Conservation (phyloP, 176 grass and related monocot species). For the Saccharum officinarum region DNA sequence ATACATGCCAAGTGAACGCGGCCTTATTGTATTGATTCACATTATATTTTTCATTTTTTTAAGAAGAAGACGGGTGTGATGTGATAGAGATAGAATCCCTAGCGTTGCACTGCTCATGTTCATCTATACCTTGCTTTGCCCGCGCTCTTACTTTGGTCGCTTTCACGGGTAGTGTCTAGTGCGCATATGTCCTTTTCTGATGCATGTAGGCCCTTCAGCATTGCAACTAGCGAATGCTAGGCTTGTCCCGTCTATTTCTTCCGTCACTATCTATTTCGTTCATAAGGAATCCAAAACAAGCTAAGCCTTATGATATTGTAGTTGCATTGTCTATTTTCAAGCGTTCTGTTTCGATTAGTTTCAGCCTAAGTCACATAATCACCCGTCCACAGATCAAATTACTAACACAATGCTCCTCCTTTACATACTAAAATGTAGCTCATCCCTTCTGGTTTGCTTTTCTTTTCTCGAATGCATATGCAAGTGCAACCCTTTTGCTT, state of each 20-base stretch:
- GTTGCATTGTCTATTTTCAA: background rate
- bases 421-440: no score
- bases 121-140: background rate
- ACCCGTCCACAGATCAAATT: no score
- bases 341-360: background rate
- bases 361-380: background rate
- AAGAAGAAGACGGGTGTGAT: no score
- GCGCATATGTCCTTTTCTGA: background rate
- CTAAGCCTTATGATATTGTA: background rate
- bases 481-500: no score
- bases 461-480: no score
- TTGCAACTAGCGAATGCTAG: background rate
- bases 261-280: background rate
- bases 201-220: background rate
- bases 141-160: background rate
- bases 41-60: no score
- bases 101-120: background rate
- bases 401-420: no score
- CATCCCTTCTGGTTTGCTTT: no score
- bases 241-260: background rate
- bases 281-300: background rate
- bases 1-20: no score
- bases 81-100: no score
- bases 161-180: background rate
- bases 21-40: no score